Evolutionary conservation across 192 early-diverging fungal genomes (phyloP).

Genomic region (Podila verticillata): DNA sequence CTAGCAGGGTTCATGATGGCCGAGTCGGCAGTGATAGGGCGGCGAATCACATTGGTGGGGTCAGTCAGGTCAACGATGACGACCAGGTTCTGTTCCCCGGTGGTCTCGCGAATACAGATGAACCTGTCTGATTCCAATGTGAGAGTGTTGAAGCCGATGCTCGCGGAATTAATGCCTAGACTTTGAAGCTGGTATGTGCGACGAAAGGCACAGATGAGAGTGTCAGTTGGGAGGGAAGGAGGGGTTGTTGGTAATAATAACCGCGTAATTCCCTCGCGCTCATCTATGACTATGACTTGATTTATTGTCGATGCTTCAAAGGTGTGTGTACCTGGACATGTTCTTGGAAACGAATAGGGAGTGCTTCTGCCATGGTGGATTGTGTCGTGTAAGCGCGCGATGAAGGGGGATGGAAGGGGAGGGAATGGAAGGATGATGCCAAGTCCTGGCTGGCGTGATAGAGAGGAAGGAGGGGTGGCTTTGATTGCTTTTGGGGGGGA

Average conservation of each 20-base stretch:
- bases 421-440: neutral
- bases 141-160: conserved; percentile 96
- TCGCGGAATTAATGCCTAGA: conserved; percentile 89
- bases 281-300: neutral
- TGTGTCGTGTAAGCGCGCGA: neutral
- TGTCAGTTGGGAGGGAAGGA: neutral
- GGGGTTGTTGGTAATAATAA: neutral
- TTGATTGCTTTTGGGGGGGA: neutral
- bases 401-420: conserved; percentile 3
- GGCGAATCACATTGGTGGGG: conserved; percentile 79
- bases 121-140: conserved; percentile 99
- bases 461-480: neutral
- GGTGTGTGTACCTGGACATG: conserved; percentile 93
- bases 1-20: conserved; percentile 97
- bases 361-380: conserved; percentile 72
- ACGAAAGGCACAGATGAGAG: neutral
- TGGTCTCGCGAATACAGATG: conserved; percentile 92
- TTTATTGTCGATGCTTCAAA: too few species aligned
- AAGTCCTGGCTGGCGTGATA: conserved; percentile 3
- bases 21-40: conserved; percentile 97
- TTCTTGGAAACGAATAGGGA: conserved; percentile 97
- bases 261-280: neutral
- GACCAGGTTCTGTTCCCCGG: conserved; percentile 80
- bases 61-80: conserved; percentile 95
- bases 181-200: conserved; percentile 76